A percentile compares a stretch with the other conserved stretches of the same genome.
phyloP scores from a whole-genome alignment of 257 asterid species.

The Apocynum venetum region DNA sequence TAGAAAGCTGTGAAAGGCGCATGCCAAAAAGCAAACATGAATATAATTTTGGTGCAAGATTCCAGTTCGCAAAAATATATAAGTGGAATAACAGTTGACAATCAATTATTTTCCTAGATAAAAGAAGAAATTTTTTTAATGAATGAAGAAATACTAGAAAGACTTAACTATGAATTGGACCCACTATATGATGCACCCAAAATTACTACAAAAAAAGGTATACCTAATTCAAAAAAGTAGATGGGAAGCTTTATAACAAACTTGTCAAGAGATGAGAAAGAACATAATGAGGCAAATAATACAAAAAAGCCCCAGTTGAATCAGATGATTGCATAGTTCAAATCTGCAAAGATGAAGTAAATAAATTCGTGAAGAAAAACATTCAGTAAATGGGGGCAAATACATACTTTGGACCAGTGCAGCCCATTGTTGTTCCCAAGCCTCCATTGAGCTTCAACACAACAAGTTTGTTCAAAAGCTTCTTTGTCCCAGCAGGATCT shows the following conservation, averaged over 20 bases:
- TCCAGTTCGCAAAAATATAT: not conserved
- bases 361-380: not conserved
- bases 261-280: not conserved
- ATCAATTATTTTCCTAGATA: too few species aligned
- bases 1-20: too few species aligned
- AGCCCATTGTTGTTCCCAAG: constrained; percentile 99
- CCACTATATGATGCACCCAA: not conserved
- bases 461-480: constrained; percentile 86
- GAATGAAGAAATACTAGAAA: not conserved
- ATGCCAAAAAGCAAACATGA: too few species aligned
- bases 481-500: constrained; percentile 68
- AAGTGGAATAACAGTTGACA: not conserved
- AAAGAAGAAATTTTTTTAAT: too few species aligned
- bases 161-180: not conserved
- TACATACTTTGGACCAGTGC: constrained; percentile 96
- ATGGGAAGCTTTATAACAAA: not conserved
- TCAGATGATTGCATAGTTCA: not conserved
- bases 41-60: not conserved
- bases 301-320: not conserved
- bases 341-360: not conserved
- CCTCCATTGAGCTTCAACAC: constrained; percentile 99
- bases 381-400: not conserved
- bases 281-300: not conserved
- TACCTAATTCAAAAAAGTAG: not conserved
- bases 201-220: not conserved